Conservation (phyloP, 148 eudicot genomes). For the Simmondsia chinensis region DNA sequence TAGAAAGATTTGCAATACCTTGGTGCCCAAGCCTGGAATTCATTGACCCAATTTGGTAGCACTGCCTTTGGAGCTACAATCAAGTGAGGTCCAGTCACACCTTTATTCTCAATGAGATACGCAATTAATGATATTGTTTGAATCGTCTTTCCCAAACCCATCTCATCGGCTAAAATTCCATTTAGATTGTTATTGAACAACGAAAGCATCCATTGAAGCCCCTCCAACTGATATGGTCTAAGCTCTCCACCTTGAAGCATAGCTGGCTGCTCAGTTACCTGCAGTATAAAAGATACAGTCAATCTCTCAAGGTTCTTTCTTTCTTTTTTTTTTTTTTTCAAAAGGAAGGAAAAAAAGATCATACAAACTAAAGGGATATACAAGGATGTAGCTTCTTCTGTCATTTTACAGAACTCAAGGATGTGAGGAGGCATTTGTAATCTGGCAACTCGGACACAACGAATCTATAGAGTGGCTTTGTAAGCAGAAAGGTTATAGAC, state of each 20-base stretch:
- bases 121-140: constrained; percentile 93
- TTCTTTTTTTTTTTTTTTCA: background rate
- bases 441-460: too few species aligned
- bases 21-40: constrained; percentile 87
- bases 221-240: constrained; percentile 90
- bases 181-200: constrained; percentile 91
- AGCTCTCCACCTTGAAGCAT: constrained; percentile 99
- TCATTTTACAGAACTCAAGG: too few species aligned
- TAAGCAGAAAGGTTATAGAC: too few species aligned
- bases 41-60: constrained; percentile 87
- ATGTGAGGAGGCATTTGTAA: too few species aligned
- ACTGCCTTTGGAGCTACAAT: constrained; percentile 98
- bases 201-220: constrained; percentile 99
- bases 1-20: constrained; percentile 37
- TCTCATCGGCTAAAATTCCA: constrained; percentile 98
- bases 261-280: constrained; percentile 97
- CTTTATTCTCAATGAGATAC: constrained; percentile 81
- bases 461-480: too few species aligned
- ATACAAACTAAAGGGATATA: too few species aligned
- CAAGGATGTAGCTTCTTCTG: too few species aligned
- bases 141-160: constrained; percentile 98
- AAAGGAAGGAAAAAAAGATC: background rate
- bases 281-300: constrained; percentile 6
- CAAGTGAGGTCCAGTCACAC: constrained; percentile 88
- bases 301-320: background rate